These are phyloP conservation scores for Crepidotus variabilis DNA, from an alignment of 768 basidiomycete genomes.

Conservation along the genomic window DNA sequence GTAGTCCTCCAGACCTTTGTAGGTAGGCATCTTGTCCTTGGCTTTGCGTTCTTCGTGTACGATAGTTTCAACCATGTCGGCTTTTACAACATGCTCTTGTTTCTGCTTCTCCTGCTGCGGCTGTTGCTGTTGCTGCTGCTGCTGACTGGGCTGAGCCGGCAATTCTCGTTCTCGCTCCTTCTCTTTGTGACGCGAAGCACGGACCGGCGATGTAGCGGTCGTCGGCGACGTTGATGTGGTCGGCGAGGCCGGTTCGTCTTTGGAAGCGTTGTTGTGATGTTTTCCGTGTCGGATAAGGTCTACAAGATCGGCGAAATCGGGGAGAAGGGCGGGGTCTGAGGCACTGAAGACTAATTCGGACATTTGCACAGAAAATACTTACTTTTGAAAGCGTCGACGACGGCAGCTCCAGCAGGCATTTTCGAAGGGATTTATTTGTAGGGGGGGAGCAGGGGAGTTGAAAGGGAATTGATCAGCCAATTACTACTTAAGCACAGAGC, in stretches of 20 bases:
- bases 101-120: conserved; percentile 18
- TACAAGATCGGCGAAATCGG: conserved; percentile 21
- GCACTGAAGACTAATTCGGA: conserved; percentile 5
- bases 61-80: conserved; percentile 58
- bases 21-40: conserved; percentile 76
- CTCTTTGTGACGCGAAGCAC: conserved; percentile 19
- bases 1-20: conserved; percentile 82
- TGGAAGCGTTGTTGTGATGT: conserved; percentile 43
- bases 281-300: conserved; percentile 85
- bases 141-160: neutral
- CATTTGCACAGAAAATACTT: conserved; percentile 25
- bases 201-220: conserved; percentile 17
- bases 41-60: conserved; percentile 73
- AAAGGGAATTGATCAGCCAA: neutral
- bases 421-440: conserved; percentile 3
- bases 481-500: neutral
- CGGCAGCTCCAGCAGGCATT: conserved; percentile 60
- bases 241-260: conserved; percentile 5
- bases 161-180: conserved; percentile 6
- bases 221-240: conserved; percentile 17
- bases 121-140: conserved; percentile 21
- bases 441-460: neutral
- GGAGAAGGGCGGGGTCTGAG: conserved; percentile 7
- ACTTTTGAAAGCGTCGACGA: conserved; percentile 92
- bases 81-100: conserved; percentile 6